phyloP scores from a whole-genome alignment of 139 green algal genomes.

The Chlorella sorokiniana region DNA sequence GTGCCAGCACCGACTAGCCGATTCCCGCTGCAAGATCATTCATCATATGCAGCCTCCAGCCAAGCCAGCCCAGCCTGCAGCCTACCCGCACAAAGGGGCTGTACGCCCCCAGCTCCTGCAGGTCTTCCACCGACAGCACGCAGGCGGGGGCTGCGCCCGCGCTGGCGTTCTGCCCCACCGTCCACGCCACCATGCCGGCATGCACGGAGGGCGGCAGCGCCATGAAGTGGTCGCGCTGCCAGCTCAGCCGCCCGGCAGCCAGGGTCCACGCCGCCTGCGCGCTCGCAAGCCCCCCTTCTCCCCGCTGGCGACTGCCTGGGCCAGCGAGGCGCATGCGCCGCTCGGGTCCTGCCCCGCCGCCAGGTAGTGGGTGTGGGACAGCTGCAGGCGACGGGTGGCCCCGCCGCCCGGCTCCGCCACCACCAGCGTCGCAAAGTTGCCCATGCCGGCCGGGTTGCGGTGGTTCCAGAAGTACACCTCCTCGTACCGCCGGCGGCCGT shows the following conservation, averaged over 20 bases:
- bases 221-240: not conserved
- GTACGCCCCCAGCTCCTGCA: not conserved
- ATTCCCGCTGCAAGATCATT: no score
- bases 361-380: conserved; percentile 5
- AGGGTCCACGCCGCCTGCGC: not conserved
- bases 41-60: not conserved
- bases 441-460: not conserved
- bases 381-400: not conserved
- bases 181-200: conserved; percentile 6
- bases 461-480: conserved; percentile 20
- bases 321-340: conserved; percentile 5
- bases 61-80: not conserved
- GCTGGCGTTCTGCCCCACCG: not conserved
- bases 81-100: conserved; percentile 1
- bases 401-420: not conserved
- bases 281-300: not conserved
- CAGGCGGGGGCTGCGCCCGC: not conserved
- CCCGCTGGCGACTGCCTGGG: not conserved
- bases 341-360: not conserved
- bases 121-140: not conserved
- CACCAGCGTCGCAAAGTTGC: not conserved
- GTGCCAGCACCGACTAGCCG: no score
- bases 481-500: not conserved
- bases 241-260: not conserved
- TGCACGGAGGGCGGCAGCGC: not conserved